Evolutionary conservation across 2,329 filamentous ascomycete genomes (phyloP).

Genomic region (Zasmidium angulare): DNA sequence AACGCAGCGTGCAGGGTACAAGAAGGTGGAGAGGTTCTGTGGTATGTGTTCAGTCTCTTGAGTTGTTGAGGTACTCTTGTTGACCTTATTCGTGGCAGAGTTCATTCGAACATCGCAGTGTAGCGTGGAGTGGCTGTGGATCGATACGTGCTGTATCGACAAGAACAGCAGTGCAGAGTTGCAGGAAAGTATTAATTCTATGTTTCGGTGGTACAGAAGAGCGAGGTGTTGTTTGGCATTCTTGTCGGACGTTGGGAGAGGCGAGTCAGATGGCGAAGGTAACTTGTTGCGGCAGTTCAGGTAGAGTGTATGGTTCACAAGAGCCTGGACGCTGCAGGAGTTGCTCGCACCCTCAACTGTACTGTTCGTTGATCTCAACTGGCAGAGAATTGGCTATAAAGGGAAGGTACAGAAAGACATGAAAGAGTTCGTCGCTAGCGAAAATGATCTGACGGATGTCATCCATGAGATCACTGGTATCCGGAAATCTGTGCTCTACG

Average conservation of each 20-base stretch:
- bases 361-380: slow-evolving; percentile 4
- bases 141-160: slow-evolving; percentile 27
- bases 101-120: not conserved
- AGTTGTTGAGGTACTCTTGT: too few species aligned
- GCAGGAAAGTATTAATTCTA: slow-evolving; percentile 19
- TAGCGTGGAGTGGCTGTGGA: slow-evolving; percentile 13
- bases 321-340: slow-evolving; percentile 3
- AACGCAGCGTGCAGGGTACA: not conserved
- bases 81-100: too few species aligned
- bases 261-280: not conserved
- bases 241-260: slow-evolving; percentile 8
- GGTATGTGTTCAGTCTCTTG: not conserved
- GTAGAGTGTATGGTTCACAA: not conserved
- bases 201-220: slow-evolving; percentile 22
- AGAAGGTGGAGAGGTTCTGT: slow-evolving; percentile 9
- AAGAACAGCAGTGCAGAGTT: slow-evolving; percentile 21
- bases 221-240: slow-evolving; percentile 19
- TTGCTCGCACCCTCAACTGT: slow-evolving; percentile 4
- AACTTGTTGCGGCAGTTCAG: not conserved
- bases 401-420: slow-evolving; percentile 4
- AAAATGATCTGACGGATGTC: not conserved
- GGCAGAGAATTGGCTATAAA: slow-evolving; percentile 17
- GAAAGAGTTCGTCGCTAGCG: slow-evolving; percentile 26
- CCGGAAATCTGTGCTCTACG: slow-evolving; percentile 4
- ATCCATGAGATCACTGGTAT: slow-evolving; percentile 13